Evolutionary conservation across 2,329 filamentous ascomycete genomes (phyloP), one percentile per base, ranked within the genome.

Genomic region (Claviceps maximensis): DNA sequence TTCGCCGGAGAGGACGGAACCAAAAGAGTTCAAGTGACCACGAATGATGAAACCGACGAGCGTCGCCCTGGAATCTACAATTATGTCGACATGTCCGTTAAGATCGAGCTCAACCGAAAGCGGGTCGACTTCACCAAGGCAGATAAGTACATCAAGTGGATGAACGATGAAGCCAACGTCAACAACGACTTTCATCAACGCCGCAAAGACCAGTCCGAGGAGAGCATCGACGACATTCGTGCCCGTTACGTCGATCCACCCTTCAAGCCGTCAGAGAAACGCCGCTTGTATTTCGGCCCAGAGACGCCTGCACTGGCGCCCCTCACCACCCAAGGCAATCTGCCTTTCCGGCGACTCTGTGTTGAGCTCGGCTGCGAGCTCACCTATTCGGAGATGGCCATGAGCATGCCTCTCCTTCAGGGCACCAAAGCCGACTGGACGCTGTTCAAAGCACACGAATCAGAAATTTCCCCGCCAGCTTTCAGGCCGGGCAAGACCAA

Each of bases 381-480:
- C 49, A 98, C 93, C 0, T 98, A 95, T 73, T 97, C 91, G 0
- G 93, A 98, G 69, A 98, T 98, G 93, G 93, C 91, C 4, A 87
- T 98, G 79, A 84, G 88, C 29, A 73, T 95, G 68, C 90, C 91
- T 10, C 71, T 98, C 44, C 77, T 98, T 6, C 89, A 96, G 67
- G 93, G 93, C 38, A 81, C 86, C 58, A 94, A 91, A 69, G 78
- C 84, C 1, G 93, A 98, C 71, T 98, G 93, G 93, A 89, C 93
- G 21, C 74, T 98, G 53, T 81, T 97, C 76, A 94, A 93, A 68
- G 88, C 88, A 3, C 93, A 98, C 65, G 83, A 89, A 65, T 86
- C 84, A 7, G 93, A 98, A 68, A 74, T 85, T 19, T 69, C 72
- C 23, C 80, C 89, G 25, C 91, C 91, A 19, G 79, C 77, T 38